Evolutionary conservation across 2,329 filamentous ascomycete species (phyloP), one percentile per base, ranked within the genome.

Genomic region (Penicillium olsonii): DNA sequence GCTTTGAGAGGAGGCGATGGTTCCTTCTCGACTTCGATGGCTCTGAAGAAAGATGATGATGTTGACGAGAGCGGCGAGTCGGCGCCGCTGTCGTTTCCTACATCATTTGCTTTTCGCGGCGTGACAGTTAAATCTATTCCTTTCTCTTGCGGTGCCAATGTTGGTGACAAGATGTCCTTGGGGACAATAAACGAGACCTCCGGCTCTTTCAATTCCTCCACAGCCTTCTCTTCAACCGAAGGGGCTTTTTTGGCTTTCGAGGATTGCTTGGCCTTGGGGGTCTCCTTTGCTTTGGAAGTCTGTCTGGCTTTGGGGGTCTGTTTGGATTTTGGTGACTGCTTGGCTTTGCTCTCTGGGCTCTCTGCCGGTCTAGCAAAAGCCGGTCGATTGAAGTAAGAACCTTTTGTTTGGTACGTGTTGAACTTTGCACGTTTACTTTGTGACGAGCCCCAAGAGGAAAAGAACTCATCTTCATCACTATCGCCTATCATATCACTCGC

Each of bases 41-140:
- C 50, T 11, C 62, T 45, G 6, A 55, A 53, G 5, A 62, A 34
- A n/a, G 51, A 52, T 2, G 57, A 58, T 3, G 57, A 54, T 2
- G 55, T 45, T 4, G 64, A 68, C 69, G n/a, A 68, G 56, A 69
- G 54, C 1, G 66, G 44, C 2, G 56, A 61, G 29, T 64, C 56
- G 20, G 64, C 64, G 10, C 63, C 64, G 19, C 33, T 35, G 33
- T 18, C 9, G n/a, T 64, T 49, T n/a, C 47, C 20, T 15, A 34
- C 27, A 14, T 44, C 38, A 17, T 42, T 37, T 11, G 62, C 56
- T 18, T 56, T 57, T 35, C 50, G 50, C 5, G 62, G 57, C 20
- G 61, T 55, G 11, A 56, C 59, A 66, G 46, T 5, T n/a, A 2
- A 2, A 53, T 59, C 3, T 40, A n/a, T 17, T 51, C 33, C 12